Percentiles rank a stretch among this genome's conserved stretches.
Conservation (phyloP, 495 filamentous ascomycete genomes). For the Trypethelium eluteriae region DNA sequence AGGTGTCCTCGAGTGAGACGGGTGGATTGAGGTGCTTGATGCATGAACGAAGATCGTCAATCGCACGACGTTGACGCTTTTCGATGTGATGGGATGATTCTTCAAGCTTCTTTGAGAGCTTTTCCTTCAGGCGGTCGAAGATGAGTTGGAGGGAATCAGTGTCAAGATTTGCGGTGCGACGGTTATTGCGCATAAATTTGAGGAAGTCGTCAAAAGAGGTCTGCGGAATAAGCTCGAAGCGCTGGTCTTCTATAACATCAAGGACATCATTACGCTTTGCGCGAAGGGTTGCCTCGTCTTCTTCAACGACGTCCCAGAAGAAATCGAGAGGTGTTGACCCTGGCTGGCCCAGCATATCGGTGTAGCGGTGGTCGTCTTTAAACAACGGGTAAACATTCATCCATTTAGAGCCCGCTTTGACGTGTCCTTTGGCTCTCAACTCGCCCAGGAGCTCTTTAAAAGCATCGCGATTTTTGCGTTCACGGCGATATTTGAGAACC, state of each 20-base stretch:
- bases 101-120: slow-evolving; percentile 64
- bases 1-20: slow-evolving; percentile 66
- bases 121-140: slow-evolving; percentile 78
- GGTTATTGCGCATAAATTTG: slow-evolving; percentile 68
- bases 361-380: slow-evolving; percentile 74
- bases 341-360: slow-evolving; percentile 72
- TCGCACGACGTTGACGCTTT: slow-evolving; percentile 72
- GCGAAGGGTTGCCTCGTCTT: slow-evolving; percentile 79
- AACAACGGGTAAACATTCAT: slow-evolving; percentile 70
- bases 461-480: slow-evolving; percentile 75
- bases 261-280: slow-evolving; percentile 72
- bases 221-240: slow-evolving; percentile 76
- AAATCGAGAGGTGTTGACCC: slow-evolving; percentile 90
- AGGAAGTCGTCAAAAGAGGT: slow-evolving; percentile 85
- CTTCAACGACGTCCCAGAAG: slow-evolving; percentile 94
- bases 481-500: slow-evolving; percentile 65
- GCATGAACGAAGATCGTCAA: slow-evolving; percentile 75
- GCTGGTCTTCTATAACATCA: slow-evolving; percentile 90
- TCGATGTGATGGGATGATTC: slow-evolving; percentile 79
- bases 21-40: slow-evolving; percentile 92
- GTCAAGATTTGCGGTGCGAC: slow-evolving; percentile 77
- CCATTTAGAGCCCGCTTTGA: slow-evolving; percentile 90
- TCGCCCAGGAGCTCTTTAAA: slow-evolving; percentile 69
- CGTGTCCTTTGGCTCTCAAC: slow-evolving; percentile 65
- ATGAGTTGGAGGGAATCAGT: slow-evolving; percentile 65